Evolutionary conservation across 306 rosid species (phyloP), one percentile per base, ranked within the genome.

Genomic region (Gastrolobium villosum): DNA sequence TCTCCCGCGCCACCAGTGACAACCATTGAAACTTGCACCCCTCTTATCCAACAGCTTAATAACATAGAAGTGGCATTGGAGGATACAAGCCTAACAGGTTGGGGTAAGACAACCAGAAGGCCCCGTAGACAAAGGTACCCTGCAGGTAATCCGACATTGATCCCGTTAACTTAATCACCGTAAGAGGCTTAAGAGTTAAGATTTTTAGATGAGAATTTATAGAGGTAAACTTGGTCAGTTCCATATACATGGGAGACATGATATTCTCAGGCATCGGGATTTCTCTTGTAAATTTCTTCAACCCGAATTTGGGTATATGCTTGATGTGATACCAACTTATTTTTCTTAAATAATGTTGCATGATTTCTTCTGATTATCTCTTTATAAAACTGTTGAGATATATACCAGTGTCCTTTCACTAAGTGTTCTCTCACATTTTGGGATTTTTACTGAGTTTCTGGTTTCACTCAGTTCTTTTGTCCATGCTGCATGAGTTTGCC

Each of bases 81-180:
- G 76, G 97, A 94, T 78, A 87, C 94, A 85, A 92, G 91, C 88
- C 88, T 92, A 70, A 85, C 97, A 5, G 94, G 99, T 76, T 94
- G 99, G 99, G 99, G 99, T 56, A 94, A 92, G 87, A 94, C 97
- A 66, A 84, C 97, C 6, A 86, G 99, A 81, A 82, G 99, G 77
- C 97, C 97, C 61, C 97, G 99, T 3, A 72, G 99, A 79, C 97
- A 91, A 76, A 83, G 99, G 79, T 88, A 80, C 55, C 95, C 95
- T 5, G 89, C 95, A 39, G 96, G 92, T 77, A 90, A 84, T 84
- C 91, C 84, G 74, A 81, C 91, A 2, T 65, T 89, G 0, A 75
- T 94, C 54, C 90, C 89, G 67, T 87, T 92, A 86, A 87, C 86
- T 64, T 92, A 79, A 91, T 82, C 43, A 78, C 43, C 7, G 82